phyloP scores from a whole-genome alignment of 2,329 filamentous ascomycete genomes.

The Nemania serpens region DNA sequence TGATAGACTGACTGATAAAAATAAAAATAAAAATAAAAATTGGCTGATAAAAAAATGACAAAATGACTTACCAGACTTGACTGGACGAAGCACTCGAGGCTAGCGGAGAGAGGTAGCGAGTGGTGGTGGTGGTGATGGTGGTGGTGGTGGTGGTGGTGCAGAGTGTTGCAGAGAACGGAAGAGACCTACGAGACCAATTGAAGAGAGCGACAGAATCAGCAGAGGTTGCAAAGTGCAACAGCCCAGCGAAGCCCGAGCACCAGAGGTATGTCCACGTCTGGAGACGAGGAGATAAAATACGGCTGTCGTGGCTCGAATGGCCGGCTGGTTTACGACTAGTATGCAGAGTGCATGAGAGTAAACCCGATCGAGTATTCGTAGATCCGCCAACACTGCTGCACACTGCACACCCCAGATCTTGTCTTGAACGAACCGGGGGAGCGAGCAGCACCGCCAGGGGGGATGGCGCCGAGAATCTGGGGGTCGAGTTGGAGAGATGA shows the following conservation, averaged over 20 bases:
- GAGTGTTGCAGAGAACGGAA: conserved; percentile 17
- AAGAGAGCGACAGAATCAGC: conserved; percentile 28
- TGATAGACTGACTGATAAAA: background rate
- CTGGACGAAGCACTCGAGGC: background rate
- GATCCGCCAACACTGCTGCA: conserved; percentile 39
- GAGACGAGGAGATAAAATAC: conserved; percentile 37
- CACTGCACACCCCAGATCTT: conserved; percentile 32
- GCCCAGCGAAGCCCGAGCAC: conserved; percentile 38
- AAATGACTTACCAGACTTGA: too few species aligned
- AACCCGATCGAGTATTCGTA: conserved; percentile 43
- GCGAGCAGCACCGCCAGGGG: conserved; percentile 8
- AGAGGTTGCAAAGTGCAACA: conserved; percentile 35
- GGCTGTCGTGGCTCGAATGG: conserved; percentile 46
- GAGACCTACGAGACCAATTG: conserved; percentile 36
- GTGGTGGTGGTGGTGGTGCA: conserved; percentile 25
- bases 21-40: too few species aligned
- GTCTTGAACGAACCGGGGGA: conserved; percentile 20
- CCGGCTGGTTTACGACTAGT: conserved; percentile 40
- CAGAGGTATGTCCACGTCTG: conserved; percentile 42
- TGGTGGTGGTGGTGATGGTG: background rate
- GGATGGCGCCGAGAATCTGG: conserved; percentile 1
- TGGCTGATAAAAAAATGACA: background rate
- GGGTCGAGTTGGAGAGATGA: background rate
- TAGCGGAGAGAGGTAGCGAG: background rate
- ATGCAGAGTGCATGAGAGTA: conserved; percentile 43